These are phyloP conservation scores for Trichoderma polysporum DNA, from an alignment of 2,329 filamentous ascomycete genomes.

Conservation along the genomic window DNA sequence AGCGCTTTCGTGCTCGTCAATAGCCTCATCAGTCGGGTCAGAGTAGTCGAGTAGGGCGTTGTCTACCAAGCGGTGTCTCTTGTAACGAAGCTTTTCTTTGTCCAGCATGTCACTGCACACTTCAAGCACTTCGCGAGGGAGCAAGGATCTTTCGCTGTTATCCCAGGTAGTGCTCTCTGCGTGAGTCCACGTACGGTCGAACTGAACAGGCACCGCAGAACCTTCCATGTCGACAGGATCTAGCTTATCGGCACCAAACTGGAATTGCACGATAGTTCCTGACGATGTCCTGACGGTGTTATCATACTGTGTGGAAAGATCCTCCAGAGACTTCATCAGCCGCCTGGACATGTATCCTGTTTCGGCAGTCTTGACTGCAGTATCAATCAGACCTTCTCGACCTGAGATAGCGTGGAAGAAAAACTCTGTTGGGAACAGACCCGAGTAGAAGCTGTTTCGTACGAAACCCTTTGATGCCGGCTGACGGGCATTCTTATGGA, in stretches of 20 bases:
- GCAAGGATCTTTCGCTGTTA: slow-evolving; percentile 70
- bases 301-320: slow-evolving; percentile 90
- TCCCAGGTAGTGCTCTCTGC: slow-evolving; percentile 73
- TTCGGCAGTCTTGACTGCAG: slow-evolving; percentile 97
- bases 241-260: slow-evolving; percentile 92
- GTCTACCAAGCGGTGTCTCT: slow-evolving; percentile 60
- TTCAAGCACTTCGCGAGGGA: slow-evolving; percentile 69
- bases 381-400: slow-evolving; percentile 97
- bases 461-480: slow-evolving; percentile 98
- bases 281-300: slow-evolving; percentile 91
- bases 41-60: slow-evolving; percentile 65
- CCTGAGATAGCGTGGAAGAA: slow-evolving; percentile 98
- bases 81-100: slow-evolving; percentile 64
- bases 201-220: slow-evolving; percentile 86
- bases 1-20: slow-evolving; percentile 79
- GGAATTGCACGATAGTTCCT: slow-evolving; percentile 89
- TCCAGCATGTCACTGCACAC: slow-evolving; percentile 69
- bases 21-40: slow-evolving; percentile 65
- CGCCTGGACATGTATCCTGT: slow-evolving; percentile 99
- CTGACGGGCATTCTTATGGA: slow-evolving; percentile 86
- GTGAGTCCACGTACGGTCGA: slow-evolving; percentile 87
- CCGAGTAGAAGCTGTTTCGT: slow-evolving; percentile 94
- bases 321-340: slow-evolving; percentile 96
- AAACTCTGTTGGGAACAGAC: slow-evolving; percentile 86
- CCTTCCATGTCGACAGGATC: slow-evolving; percentile 99